Conservation (phyloP, 2,329 filamentous ascomycete genomes). For the Colletotrichum truncatum region DNA sequence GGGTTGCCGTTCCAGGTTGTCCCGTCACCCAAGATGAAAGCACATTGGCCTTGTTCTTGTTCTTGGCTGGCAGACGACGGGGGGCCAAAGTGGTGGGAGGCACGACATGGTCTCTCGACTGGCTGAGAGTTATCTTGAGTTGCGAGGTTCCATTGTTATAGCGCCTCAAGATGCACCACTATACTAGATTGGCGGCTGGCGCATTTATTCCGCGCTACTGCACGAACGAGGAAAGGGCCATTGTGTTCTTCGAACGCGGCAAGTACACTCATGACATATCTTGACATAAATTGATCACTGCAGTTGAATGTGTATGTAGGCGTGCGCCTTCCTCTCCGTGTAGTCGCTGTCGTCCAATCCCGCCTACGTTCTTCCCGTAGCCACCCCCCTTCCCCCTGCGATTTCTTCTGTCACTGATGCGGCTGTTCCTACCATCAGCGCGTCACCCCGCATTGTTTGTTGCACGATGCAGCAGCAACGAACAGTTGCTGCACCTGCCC, state of each 20-base stretch:
- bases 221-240: not conserved
- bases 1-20: conserved; percentile 9
- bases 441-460: conserved; percentile 23
- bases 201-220: not conserved
- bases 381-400: not conserved
- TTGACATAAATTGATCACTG: not conserved
- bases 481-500: not conserved
- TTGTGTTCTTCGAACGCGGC: not conserved
- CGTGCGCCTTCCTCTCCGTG: not conserved
- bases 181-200: not conserved
- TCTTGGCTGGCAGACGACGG: not conserved
- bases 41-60: not conserved
- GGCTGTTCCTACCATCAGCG: too few species aligned
- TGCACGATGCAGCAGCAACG: conserved; percentile 1
- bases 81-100: not conserved
- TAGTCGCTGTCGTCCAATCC: not conserved
- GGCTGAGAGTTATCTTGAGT: not conserved
- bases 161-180: not conserved
- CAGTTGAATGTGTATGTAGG: not conserved
- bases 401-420: not conserved
- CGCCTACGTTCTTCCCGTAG: not conserved
- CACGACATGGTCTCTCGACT: not conserved
- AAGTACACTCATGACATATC: not conserved
- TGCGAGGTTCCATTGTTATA: not conserved
- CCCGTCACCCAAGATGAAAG: not conserved